These are phyloP conservation scores for Fraxinus baroniana DNA, from an alignment of 305 asterid genomes.

Conservation along the genomic window DNA sequence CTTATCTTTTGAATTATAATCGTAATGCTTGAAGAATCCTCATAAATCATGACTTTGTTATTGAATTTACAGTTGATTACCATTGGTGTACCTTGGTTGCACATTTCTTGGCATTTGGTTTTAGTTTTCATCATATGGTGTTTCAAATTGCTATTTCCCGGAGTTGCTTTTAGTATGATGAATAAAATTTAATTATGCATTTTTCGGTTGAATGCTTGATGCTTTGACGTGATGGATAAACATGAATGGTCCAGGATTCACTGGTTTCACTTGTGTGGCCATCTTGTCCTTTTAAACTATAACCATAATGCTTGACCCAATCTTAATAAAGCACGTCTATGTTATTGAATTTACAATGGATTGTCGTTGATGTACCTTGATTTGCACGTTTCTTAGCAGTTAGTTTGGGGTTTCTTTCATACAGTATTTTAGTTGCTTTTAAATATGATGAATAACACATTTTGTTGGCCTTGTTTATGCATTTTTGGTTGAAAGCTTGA, in stretches of 20 bases:
- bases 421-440: slow-evolving; percentile 17
- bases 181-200: slow-evolving; percentile 27
- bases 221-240: not conserved
- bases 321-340: slow-evolving; percentile 22
- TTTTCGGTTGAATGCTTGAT: not conserved
- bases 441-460: slow-evolving; percentile 14
- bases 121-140: slow-evolving; percentile 2
- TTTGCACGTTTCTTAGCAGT: slow-evolving; percentile 20
- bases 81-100: slow-evolving; percentile 13
- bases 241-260: not conserved
- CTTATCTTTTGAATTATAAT: slow-evolving; percentile 21
- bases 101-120: not conserved
- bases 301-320: slow-evolving; percentile 2
- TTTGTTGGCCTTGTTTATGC: not conserved
- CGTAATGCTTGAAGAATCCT: slow-evolving; percentile 4
- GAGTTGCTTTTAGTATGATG: slow-evolving; percentile 17
- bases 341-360: slow-evolving; percentile 14
- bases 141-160: slow-evolving; percentile 5
- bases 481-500: not conserved
- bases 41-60: slow-evolving; percentile 16
- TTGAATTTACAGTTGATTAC: slow-evolving; percentile 20
- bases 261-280: not conserved
- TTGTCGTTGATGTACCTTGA: slow-evolving; percentile 19
- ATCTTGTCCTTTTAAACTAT: slow-evolving; percentile 20
- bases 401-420: slow-evolving; percentile 14